phyloP scores from a whole-genome alignment of 1,284 basidiomycete species.

The Microbotryum violaceum region DNA sequence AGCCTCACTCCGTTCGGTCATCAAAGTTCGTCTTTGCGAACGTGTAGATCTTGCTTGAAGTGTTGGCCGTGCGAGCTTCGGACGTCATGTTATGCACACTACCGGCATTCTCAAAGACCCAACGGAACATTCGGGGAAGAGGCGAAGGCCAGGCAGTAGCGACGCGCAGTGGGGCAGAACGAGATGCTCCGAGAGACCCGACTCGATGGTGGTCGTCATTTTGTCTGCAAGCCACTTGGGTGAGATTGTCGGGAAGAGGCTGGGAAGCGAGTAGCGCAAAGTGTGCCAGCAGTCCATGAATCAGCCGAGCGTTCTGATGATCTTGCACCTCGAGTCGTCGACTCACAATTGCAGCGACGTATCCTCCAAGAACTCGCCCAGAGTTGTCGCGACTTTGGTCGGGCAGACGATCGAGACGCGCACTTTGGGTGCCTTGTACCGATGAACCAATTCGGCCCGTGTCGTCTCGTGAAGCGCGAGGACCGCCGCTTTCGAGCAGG shows the following conservation, averaged over 20 bases:
- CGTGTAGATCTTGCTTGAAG: too few species aligned
- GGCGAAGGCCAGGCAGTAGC: background rate
- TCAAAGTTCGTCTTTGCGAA: too few species aligned
- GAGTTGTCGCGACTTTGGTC: constrained; percentile 4
- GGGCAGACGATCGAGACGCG: background rate
- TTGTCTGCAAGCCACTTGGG: background rate
- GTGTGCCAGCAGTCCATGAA: background rate
- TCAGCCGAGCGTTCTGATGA: background rate
- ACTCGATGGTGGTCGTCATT: background rate
- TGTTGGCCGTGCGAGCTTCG: too few species aligned
- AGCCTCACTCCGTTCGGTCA: too few species aligned
- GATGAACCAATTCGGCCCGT: background rate
- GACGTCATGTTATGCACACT: too few species aligned
- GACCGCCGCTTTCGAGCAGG: background rate
- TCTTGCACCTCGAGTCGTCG: background rate
- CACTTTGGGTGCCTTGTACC: constrained; percentile 2
- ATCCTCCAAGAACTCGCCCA: background rate
- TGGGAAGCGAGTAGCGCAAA: background rate
- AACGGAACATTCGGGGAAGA: background rate
- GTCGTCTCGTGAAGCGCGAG: constrained; percentile 2
- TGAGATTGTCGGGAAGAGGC: background rate
- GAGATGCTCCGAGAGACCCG: constrained; percentile 1
- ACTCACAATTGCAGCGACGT: background rate
- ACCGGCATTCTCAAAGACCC: background rate
- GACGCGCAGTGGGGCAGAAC: background rate